phyloP scores from a whole-genome alignment of 768 basidiomycete species.

The Sporobolomyces phaffii region DNA sequence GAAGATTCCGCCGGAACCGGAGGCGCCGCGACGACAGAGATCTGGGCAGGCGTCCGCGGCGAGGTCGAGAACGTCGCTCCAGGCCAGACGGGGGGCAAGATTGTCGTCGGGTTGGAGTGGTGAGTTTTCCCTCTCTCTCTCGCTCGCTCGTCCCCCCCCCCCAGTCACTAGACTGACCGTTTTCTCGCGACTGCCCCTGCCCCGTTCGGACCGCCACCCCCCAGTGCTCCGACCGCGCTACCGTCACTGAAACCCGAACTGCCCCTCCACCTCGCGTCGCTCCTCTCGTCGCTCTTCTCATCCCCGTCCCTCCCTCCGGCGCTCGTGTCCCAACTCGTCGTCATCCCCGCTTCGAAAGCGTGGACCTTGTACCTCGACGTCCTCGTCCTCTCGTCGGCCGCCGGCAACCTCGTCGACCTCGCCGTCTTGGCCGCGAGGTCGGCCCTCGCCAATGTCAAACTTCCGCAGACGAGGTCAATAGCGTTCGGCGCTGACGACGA shows the following conservation, averaged over 20 bases:
- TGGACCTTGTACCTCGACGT: slow-evolving; percentile 74
- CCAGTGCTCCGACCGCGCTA: slow-evolving; percentile 62
- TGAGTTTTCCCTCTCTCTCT: background rate
- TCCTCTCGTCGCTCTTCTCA: slow-evolving; percentile 47
- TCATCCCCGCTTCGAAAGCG: slow-evolving; percentile 57
- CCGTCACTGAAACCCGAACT: slow-evolving; percentile 64
- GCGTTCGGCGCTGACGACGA: slow-evolving; percentile 58
- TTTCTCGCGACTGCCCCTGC: background rate
- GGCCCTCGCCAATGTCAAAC: slow-evolving; percentile 72
- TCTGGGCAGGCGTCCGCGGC: slow-evolving; percentile 69
- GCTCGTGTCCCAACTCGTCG: slow-evolving; percentile 54
- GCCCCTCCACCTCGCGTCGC: slow-evolving; percentile 44
- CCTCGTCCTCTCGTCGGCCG: slow-evolving; percentile 57
- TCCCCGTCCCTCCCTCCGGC: slow-evolving; percentile 55
- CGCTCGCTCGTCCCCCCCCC: too few relatives aligned
- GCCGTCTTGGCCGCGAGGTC: slow-evolving; percentile 72
- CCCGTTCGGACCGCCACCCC: background rate
- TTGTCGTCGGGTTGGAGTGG: slow-evolving; percentile 52
- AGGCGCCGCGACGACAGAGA: slow-evolving; percentile 65
- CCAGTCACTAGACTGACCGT: too few relatives aligned
- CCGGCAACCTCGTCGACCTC: slow-evolving; percentile 55
- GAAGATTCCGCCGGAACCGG: slow-evolving; percentile 55
- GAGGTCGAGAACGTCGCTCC: slow-evolving; percentile 57
- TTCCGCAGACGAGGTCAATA: slow-evolving; percentile 65
- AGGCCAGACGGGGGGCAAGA: slow-evolving; percentile 52